These are phyloP conservation scores for Gonium pectorale DNA, from an alignment of 139 green algal genomes.

Conservation along the genomic window DNA sequence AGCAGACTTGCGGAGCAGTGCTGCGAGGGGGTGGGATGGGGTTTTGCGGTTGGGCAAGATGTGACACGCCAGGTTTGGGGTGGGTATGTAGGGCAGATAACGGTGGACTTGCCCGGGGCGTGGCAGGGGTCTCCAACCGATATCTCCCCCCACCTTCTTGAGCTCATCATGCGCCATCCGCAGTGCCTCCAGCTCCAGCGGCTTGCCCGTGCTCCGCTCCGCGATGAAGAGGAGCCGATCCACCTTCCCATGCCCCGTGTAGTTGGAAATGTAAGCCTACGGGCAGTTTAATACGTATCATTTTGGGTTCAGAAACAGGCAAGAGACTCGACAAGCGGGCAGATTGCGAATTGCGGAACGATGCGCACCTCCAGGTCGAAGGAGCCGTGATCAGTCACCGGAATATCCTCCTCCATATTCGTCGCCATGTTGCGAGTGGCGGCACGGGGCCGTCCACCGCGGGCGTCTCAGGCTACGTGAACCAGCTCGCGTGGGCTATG, in stretches of 20 bases:
- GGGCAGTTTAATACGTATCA: not conserved
- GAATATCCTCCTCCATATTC: conserved; percentile 48
- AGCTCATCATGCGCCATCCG: conserved; percentile 80
- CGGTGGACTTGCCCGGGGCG: not conserved
- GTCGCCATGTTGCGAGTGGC: conserved; percentile 7
- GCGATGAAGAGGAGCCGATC: conserved; percentile 85
- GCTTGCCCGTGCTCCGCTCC: conserved; percentile 59
- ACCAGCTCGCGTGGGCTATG: too few relatives aligned
- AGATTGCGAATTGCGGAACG: too few relatives aligned
- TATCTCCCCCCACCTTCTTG: conserved; percentile 61
- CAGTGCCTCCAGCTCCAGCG: conserved; percentile 82
- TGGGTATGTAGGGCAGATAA: not conserved
- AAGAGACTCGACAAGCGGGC: too few relatives aligned
- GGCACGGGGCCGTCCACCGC: conserved; percentile 18
- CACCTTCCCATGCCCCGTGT: conserved; percentile 78
- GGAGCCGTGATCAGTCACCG: conserved; percentile 10
- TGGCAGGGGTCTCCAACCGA: not conserved
- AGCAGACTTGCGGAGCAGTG: too few relatives aligned
- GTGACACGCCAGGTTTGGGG: too few relatives aligned
- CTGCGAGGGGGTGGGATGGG: too few relatives aligned
- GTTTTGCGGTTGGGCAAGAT: too few relatives aligned
- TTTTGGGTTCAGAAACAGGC: too few relatives aligned
- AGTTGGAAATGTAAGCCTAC: conserved; percentile 81
- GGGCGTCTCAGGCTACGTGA: too few relatives aligned
- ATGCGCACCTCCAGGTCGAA: conserved; percentile 62